Evolutionary conservation across 2,329 filamentous ascomycete genomes (phyloP), one percentile per base, ranked within the genome.

Genomic region (Aspergillus ustus): DNA sequence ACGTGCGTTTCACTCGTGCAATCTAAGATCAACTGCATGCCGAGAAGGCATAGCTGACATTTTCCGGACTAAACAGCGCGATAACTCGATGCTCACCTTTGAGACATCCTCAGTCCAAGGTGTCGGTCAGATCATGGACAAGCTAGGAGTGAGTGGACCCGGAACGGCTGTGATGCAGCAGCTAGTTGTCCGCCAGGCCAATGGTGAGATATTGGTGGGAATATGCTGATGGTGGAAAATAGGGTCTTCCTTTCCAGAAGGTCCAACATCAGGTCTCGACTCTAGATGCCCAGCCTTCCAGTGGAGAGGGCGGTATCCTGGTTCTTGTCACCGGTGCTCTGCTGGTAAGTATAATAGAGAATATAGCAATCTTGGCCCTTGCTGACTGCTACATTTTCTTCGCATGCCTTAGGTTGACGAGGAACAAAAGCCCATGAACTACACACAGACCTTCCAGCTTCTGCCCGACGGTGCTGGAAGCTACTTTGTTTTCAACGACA

Each of bases 21-120:
- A 17, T 17, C 8, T 6, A 43, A 20, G 31, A 15, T 20, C 4
- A 48, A 44, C n/a, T 29, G 37, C 40, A n/a, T 43, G 40, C 37
- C 17, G 29, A 45, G 44, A 22, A 19, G 20, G 19, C n/a, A 22
- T 37, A 29, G 51, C 64, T 70, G 50, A 70, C 48, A 4, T 20
- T 52, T 13, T 43, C 43, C 17, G 43, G 63, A 43, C 65, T 19
- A 50, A 60, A 73, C 70, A 97, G 92, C 88, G 91, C 73, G 85
- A 90, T 4, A 78, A 89, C 63, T 98, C 95, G 52, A 96, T 97
- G 91, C 85, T 98, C 80, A 97, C 94, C 54, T 98, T 97, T 74
- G 92, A 98, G 85, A 88, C 85, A 51, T 71, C 82, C 49, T 87
- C 89, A 15, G 78, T 86, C 63, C 83, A 87, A 72, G 93, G 94